phyloP scores from a whole-genome alignment of 179 eudicot genomes.

The Silene coronaria region DNA sequence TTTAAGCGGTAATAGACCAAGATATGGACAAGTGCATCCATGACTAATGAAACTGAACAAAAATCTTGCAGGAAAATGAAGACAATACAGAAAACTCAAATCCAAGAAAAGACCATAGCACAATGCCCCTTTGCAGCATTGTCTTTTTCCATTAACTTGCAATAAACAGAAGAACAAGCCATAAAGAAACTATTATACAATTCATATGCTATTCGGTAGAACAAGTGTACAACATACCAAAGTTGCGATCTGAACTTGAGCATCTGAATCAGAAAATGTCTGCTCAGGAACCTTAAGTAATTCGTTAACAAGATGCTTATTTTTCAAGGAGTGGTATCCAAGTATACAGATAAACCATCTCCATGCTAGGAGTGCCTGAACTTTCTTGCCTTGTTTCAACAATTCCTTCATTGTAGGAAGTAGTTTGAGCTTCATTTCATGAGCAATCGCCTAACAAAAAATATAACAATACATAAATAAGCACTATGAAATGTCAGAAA shows the following conservation, averaged over 20 bases:
- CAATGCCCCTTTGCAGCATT: background rate
- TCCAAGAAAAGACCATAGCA: background rate
- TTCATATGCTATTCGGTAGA: slow-evolving; percentile 2
- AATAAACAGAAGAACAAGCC: background rate
- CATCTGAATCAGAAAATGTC: slow-evolving; percentile 64
- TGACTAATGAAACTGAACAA: background rate
- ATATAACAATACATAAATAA: background rate
- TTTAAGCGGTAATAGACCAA: background rate
- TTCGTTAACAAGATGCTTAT: slow-evolving; percentile 62
- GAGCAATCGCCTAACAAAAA: slow-evolving; percentile 42
- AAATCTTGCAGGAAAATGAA: background rate
- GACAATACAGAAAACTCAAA: background rate
- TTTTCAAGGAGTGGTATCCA: slow-evolving; percentile 55
- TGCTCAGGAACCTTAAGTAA: slow-evolving; percentile 70
- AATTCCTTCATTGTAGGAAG: slow-evolving; percentile 57
- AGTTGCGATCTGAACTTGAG: slow-evolving; percentile 78
- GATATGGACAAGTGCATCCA: background rate
- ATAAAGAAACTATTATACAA: background rate
- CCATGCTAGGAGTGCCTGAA: slow-evolving; percentile 78
- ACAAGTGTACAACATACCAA: slow-evolving; percentile 37
- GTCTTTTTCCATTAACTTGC: background rate
- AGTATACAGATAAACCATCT: slow-evolving; percentile 73
- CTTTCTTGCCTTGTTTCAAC: slow-evolving; percentile 52
- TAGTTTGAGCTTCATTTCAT: slow-evolving; percentile 57
- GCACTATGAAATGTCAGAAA: too few species aligned